Percentiles rank a stretch among this genome's conserved stretches.
phyloP scores from a whole-genome alignment of 257 asterid genomes.

The Solanum tarijense region DNA sequence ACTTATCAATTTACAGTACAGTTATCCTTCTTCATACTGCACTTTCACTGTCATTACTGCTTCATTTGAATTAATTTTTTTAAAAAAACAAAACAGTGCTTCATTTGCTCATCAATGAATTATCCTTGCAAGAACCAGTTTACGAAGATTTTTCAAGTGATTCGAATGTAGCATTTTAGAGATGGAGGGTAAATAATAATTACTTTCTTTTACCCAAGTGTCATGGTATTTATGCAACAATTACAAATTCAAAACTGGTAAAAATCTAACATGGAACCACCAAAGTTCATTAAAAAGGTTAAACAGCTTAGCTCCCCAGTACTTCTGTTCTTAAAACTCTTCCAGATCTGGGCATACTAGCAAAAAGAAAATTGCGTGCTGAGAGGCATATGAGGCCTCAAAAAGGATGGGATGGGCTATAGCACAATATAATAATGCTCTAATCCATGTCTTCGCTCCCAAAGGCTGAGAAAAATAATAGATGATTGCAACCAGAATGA shows the following conservation, averaged over 20 bases:
- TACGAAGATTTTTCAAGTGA: not conserved
- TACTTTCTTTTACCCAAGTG: not conserved
- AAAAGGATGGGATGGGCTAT: conserved; percentile 81
- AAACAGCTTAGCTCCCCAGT: conserved; percentile 91
- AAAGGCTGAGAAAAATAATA: conserved; percentile 78
- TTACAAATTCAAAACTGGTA: conserved; percentile 16
- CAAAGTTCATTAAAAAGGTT: conserved; percentile 82
- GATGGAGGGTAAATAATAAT: not conserved
- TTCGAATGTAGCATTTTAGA: not conserved
- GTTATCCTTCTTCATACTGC: not conserved
- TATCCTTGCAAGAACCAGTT: not conserved
- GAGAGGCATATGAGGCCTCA: conserved; percentile 82
- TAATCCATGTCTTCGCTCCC: conserved; percentile 61
- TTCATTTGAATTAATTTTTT: not conserved
- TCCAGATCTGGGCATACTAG: conserved; percentile 82
- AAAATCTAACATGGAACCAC: conserved; percentile 75
- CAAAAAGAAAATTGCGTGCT: conserved; percentile 75
- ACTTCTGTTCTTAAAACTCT: conserved; percentile 72
- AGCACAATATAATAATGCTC: conserved; percentile 63
- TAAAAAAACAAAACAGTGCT: no score
- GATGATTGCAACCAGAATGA: conserved; percentile 61
- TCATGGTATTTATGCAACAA: not conserved
- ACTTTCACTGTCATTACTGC: not conserved
- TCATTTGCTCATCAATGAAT: not conserved
- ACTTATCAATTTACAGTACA: not conserved